These are phyloP conservation scores for Ajuga chamaepitys DNA, from an alignment of 257 asterid genomes.

Conservation along the genomic window DNA sequence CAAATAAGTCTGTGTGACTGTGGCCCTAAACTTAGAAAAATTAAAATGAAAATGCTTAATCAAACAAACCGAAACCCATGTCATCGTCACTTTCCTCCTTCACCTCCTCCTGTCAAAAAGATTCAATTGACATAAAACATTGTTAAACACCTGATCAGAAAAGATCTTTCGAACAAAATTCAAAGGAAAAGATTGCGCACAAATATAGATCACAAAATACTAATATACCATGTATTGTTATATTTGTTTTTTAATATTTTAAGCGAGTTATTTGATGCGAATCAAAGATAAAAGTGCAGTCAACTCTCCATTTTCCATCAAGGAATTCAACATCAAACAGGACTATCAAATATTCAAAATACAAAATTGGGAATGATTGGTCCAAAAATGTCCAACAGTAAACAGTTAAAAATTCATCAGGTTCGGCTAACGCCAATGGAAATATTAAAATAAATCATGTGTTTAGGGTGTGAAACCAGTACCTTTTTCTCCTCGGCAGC, in stretches of 20 bases:
- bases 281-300: too few species aligned
- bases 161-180: too few species aligned
- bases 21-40: not conserved
- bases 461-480: not conserved
- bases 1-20: not conserved
- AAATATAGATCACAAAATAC: too few species aligned
- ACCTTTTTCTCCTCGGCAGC: constrained; percentile 50
- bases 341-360: not conserved
- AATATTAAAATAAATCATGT: too few species aligned
- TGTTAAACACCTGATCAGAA: too few species aligned
- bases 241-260: too few species aligned
- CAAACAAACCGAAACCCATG: constrained; percentile 51
- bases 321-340: not conserved
- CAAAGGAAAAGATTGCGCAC: too few species aligned
- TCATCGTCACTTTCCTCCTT: constrained; percentile 55
- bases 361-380: not conserved
- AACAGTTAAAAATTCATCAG: not conserved
- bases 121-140: not conserved
- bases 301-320: not conserved
- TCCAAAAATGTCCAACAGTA: not conserved
- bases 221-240: too few species aligned
- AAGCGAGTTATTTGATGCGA: too few species aligned
- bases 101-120: constrained; percentile 36
- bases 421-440: not conserved
- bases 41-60: not conserved